Percentiles rank a stretch among this genome's conserved stretches.
Evolutionary conservation across 352 stramenopile species (phyloP).

Genomic region (Pythium volutum): DNA sequence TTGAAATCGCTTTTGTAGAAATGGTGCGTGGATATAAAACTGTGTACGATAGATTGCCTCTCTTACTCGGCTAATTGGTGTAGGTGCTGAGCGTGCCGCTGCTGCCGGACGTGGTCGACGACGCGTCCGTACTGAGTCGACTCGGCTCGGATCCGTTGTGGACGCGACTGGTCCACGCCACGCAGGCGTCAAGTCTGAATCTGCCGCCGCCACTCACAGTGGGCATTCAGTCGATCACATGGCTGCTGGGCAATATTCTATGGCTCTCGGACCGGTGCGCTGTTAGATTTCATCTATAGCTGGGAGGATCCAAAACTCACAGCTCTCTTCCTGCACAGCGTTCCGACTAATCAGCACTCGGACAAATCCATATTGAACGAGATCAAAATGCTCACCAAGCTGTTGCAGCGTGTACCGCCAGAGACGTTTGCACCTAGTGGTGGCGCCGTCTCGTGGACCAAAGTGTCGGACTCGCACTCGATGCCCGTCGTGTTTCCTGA

Average conservation of each 20-base stretch:
- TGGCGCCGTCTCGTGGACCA: slow-evolving; percentile 60
- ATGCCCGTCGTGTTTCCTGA: slow-evolving; percentile 59
- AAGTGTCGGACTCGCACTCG: slow-evolving; percentile 65
- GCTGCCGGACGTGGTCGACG: slow-evolving; percentile 18
- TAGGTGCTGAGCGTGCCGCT: slow-evolving; percentile 17
- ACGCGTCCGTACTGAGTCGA: slow-evolving; percentile 23
- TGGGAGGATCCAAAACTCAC: background rate
- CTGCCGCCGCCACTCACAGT: slow-evolving; percentile 38
- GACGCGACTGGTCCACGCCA: slow-evolving; percentile 26
- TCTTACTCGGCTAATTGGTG: too few species aligned
- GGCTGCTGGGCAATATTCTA: slow-evolving; percentile 63
- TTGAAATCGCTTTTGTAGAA: slow-evolving; percentile 6
- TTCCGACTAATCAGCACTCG: background rate
- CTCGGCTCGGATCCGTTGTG: slow-evolving; percentile 30
- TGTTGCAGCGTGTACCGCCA: slow-evolving; percentile 45
- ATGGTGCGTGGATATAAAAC: background rate
- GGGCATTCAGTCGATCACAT: slow-evolving; percentile 52
- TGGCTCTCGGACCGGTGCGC: slow-evolving; percentile 43
- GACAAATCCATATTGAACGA: slow-evolving; percentile 31
- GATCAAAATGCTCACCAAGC: slow-evolving; percentile 38
- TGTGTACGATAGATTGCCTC: too few species aligned
- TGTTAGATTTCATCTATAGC: background rate
- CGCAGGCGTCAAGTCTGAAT: background rate
- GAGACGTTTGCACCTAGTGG: slow-evolving; percentile 51
- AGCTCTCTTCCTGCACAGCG: background rate